phyloP scores from a whole-genome alignment of 495 filamentous ascomycete genomes.

The Aspergillus sclerotioniger region DNA sequence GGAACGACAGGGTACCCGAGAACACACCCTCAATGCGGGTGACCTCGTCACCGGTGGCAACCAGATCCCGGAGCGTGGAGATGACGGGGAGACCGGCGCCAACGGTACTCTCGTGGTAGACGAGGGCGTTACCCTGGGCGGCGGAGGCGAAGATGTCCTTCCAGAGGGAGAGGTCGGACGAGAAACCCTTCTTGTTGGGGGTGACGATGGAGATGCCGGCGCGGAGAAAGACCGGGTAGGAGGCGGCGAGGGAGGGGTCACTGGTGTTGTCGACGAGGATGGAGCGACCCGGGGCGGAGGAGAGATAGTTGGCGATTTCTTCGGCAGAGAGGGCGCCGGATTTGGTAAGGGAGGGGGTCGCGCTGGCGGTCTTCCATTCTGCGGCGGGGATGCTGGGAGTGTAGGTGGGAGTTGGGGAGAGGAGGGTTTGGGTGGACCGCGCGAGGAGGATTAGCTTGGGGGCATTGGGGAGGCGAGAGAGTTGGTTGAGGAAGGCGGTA shows the following conservation, averaged over 20 bases:
- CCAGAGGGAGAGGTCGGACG: constrained; percentile 71
- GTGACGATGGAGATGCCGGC: constrained; percentile 87
- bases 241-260: constrained; percentile 70
- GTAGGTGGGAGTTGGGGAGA: constrained; percentile 48
- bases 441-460: constrained; percentile 77
- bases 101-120: constrained; percentile 92
- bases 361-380: constrained; percentile 53
- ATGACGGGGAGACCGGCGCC: constrained; percentile 91
- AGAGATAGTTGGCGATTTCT: constrained; percentile 69
- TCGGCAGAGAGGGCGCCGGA: constrained; percentile 53
- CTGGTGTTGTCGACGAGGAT: constrained; percentile 94
- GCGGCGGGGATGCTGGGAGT: constrained; percentile 51
- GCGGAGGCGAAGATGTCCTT: constrained; percentile 72
- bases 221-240: constrained; percentile 74
- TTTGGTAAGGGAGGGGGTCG: constrained; percentile 53
- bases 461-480: constrained; percentile 59
- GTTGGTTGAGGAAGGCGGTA: constrained; percentile 82
- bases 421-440: constrained; percentile 74
- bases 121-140: constrained; percentile 60
- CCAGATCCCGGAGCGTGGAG: constrained; percentile 83
- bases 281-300: constrained; percentile 63
- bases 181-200: constrained; percentile 97
- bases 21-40: constrained; percentile 93
- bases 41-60: constrained; percentile 85
- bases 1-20: constrained; percentile 91